Base-by-base conservation (phyloP, 306 rosid genomes). In the Arachis hypogaea region DNA sequence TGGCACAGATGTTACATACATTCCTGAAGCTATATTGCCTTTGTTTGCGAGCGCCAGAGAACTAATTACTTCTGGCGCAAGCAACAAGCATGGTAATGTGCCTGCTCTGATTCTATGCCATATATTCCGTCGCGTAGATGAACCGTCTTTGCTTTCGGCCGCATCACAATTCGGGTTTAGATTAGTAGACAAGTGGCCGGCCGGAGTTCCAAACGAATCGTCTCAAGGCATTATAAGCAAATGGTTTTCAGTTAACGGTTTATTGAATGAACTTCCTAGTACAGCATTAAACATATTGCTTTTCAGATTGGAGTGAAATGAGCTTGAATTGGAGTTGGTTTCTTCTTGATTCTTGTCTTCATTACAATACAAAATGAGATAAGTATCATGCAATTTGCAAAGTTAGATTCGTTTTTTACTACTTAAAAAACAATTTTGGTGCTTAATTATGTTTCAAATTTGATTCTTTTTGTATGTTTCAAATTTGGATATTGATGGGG, bases 1-100 rank as follows among this genome's bases (percentile, higher is more conserved):
- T 3, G 97, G 98, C 71, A 89, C 98, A 2, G 98, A 92, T 38
- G 96, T 94, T 61, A 89, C 97, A 5, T 89, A 92, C 46, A n/a
- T 86, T 70, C 78, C 89, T 9, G 97, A 88, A 78, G 95, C 97
- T 40, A 85, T 92, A 60, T 73, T 76, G 63, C 93, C 98, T 12
- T 83, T 94, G 77, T 94, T 94, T 84, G 85, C 82, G 14, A 94
- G 96, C 47, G 96, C 96, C 7, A 87, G 50, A 55, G 96, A 88
- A 78, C 76, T 88, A 71, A 84, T 92, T 72, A 82, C 88, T 10
- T 77, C 85, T 2, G 18, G 56, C 11, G 81, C 51, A 63, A 80
- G 81, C 72, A 77, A 29, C 3, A 46, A 51, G 59, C 73, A 58
- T 49, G 81, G 43, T 16, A 41, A 64, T 43, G 79, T 69, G 71